A percentile compares a stretch with the other conserved stretches of the same genome.
Conservation (phyloP, 768 basidiomycete species). For the Hebeloma cylindrosporum region DNA sequence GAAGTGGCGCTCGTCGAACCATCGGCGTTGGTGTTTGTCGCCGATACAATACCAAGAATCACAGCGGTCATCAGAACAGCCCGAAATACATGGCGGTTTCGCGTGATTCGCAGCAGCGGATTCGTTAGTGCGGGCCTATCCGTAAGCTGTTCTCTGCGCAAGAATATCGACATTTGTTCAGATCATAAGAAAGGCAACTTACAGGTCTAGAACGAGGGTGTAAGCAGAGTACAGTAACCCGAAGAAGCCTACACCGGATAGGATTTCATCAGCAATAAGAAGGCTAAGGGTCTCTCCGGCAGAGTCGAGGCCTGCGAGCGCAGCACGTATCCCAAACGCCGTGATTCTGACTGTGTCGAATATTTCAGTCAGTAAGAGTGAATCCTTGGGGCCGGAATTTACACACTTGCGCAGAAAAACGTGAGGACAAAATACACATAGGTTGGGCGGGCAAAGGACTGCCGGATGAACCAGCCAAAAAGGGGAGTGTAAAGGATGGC, state of each 20-base stretch:
- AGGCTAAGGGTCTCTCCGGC: constrained; percentile 33
- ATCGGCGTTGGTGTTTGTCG: constrained; percentile 4
- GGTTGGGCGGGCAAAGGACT: constrained; percentile 31
- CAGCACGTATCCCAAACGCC: constrained; percentile 41
- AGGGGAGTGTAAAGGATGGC: constrained; percentile 34
- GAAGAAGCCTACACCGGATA: constrained; percentile 45
- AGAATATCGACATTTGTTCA: too few species aligned
- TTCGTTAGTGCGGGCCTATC: too few species aligned
- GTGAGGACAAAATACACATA: constrained; percentile 34
- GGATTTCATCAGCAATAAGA: constrained; percentile 38
- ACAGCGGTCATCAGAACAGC: too few species aligned
- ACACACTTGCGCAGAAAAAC: constrained; percentile 41
- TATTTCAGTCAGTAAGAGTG: background rate
- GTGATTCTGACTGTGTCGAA: constrained; percentile 36
- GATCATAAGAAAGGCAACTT: background rate
- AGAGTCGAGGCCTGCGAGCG: constrained; percentile 30
- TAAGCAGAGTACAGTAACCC: constrained; percentile 43
- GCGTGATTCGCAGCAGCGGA: too few species aligned
- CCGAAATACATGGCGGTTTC: too few species aligned
- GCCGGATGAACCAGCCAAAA: constrained; percentile 28
- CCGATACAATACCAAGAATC: background rate
- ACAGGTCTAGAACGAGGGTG: constrained; percentile 44
- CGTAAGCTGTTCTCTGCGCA: too few species aligned
- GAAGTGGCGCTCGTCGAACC: constrained; percentile 18
- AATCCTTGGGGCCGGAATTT: background rate